phyloP scores from a whole-genome alignment of 306 rosid species.

The Fragaria iinumae region DNA sequence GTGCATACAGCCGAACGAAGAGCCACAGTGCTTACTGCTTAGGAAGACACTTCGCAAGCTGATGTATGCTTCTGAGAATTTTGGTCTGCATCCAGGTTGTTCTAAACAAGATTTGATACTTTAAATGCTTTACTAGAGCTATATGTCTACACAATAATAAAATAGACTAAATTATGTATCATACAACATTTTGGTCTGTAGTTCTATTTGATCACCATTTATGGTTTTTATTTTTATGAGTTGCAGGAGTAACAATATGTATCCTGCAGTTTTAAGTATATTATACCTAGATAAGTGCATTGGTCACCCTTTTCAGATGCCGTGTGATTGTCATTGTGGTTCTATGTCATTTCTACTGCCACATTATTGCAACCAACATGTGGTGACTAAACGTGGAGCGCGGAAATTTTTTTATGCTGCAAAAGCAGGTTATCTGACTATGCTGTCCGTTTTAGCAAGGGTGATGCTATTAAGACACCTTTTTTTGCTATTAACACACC shows the following conservation, averaged over 20 bases:
- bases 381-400: background rate
- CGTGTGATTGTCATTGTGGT: background rate
- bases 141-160: background rate
- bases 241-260: background rate
- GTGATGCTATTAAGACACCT: too few species aligned
- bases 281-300: background rate
- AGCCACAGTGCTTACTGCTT: constrained; percentile 18
- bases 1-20: constrained; percentile 29
- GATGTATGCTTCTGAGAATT: constrained; percentile 30
- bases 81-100: constrained; percentile 28
- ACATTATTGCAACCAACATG: background rate
- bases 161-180: constrained; percentile 9
- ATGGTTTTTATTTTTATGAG: constrained; percentile 16
- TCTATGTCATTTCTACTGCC: background rate
- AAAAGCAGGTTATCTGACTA: too few species aligned
- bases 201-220: constrained; percentile 19
- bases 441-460: too few species aligned
- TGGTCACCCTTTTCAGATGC: background rate
- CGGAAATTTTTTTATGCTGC: too few species aligned
- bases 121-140: constrained; percentile 11
- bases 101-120: constrained; percentile 31
- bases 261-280: background rate
- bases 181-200: constrained; percentile 18
- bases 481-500: too few species aligned
- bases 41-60: constrained; percentile 6